phyloP scores from a whole-genome alignment of 1,284 basidiomycete species.

The Cutaneotrichosporon mucoides region DNA sequence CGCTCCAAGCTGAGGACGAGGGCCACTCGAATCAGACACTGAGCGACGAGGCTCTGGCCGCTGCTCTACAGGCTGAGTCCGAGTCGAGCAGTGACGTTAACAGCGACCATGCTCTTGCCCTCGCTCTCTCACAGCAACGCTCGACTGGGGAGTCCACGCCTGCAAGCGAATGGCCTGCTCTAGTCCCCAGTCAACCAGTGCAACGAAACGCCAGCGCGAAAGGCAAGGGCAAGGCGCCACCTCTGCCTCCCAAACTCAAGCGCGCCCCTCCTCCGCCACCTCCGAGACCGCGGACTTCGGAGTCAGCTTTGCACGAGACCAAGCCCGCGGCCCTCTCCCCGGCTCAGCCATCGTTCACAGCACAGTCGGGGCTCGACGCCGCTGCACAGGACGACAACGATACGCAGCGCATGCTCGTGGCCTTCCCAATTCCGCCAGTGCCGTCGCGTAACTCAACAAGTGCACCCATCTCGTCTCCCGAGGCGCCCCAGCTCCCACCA shows the following conservation, averaged over 20 bases:
- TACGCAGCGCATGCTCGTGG: not conserved
- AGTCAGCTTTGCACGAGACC: not conserved
- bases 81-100: not conserved
- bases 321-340: too few relatives aligned
- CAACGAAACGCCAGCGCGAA: not conserved
- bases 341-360: too few relatives aligned
- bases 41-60: not conserved
- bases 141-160: too few relatives aligned
- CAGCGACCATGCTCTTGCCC: not conserved
- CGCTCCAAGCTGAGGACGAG: not conserved
- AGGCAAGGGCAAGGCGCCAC: not conserved
- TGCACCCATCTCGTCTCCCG: not conserved
- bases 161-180: not conserved
- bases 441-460: not conserved
- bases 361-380: not conserved
- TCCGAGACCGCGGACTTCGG: not conserved
- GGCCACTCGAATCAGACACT: not conserved
- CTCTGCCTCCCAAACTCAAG: not conserved
- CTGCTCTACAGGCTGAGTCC: not conserved
- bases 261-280: not conserved
- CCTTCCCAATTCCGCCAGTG: slow-evolving; percentile 1
- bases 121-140: not conserved
- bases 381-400: not conserved
- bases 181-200: not conserved
- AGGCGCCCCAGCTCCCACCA: not conserved